These are phyloP conservation scores for Clavulina sp. DNA, from an alignment of 768 basidiomycete species.

Conservation along the genomic window DNA sequence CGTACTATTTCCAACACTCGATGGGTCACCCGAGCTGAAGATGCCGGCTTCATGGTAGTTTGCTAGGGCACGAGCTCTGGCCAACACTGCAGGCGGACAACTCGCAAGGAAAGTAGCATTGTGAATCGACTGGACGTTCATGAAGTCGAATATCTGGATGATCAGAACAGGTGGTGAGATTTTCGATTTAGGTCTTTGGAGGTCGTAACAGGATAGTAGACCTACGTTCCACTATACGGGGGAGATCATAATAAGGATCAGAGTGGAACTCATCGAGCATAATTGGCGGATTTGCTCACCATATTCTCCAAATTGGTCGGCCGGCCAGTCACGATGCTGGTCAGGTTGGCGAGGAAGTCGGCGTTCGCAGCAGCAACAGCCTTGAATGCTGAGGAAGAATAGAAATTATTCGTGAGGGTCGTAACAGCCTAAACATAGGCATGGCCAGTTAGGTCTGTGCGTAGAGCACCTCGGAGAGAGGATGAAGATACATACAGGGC, in stretches of 20 bases:
- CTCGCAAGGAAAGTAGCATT: conserved; percentile 68
- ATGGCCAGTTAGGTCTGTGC: conserved; percentile 40
- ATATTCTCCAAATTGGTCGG: conserved; percentile 4
- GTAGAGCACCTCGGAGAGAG: neutral
- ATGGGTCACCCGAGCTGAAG: conserved; percentile 38
- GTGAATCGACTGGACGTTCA: conserved; percentile 59
- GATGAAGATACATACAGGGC: conserved; percentile 25
- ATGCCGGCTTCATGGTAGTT: conserved; percentile 65
- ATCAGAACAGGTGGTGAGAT: neutral
- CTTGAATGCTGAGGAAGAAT: conserved; percentile 10
- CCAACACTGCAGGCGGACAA: conserved; percentile 59
- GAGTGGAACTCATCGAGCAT: neutral
- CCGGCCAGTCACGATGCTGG: neutral
- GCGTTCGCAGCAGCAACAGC: conserved; percentile 4
- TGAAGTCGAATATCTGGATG: conserved; percentile 57
- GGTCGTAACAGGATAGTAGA: conserved; percentile 2
- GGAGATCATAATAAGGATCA: neutral
- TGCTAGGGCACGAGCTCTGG: conserved; percentile 57
- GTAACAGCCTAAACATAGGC: conserved; percentile 32
- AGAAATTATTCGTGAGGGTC: conserved; percentile 6
- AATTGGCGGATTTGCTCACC: conserved; percentile 17
- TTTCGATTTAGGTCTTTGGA: neutral
- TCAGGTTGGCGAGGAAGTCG: conserved; percentile 6
- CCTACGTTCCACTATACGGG: conserved; percentile 53
- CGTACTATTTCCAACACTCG: conserved; percentile 65